phyloP scores from a whole-genome alignment of 768 basidiomycete genomes.

The Macrolepiota dolichaula region DNA sequence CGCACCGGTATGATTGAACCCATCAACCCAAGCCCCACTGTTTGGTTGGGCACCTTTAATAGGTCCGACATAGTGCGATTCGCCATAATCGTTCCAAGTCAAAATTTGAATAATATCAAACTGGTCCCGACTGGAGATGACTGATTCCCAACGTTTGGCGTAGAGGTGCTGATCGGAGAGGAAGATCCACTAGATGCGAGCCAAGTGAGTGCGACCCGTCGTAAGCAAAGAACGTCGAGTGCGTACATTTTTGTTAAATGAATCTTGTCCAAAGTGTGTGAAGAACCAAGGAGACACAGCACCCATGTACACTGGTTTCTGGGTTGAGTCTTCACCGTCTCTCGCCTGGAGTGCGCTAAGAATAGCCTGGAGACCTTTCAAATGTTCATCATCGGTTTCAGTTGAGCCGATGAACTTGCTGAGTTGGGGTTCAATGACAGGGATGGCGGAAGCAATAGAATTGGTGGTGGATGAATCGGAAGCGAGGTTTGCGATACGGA shows the following conservation, averaged over 20 bases:
- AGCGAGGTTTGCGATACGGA: constrained; percentile 10
- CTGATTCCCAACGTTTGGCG: constrained; percentile 62
- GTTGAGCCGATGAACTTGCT: constrained; percentile 43
- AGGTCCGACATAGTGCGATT: constrained; percentile 79
- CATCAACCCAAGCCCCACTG: constrained; percentile 71
- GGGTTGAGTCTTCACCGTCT: constrained; percentile 23
- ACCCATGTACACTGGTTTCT: constrained; percentile 38
- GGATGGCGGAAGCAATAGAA: constrained; percentile 16
- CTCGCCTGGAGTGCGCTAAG: constrained; percentile 20
- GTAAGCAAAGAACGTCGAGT: background rate
- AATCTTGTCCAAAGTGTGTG: constrained; percentile 65
- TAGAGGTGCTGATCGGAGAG: constrained; percentile 67
- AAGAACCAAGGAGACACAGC: constrained; percentile 78
- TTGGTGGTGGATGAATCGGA: constrained; percentile 13
- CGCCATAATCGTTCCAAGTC: constrained; percentile 76
- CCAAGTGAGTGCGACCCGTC: background rate
- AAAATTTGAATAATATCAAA: constrained; percentile 60
- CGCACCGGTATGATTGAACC: constrained; percentile 52
- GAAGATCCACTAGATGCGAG: constrained; percentile 51
- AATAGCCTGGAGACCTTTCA: constrained; percentile 37
- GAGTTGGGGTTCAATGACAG: constrained; percentile 24
- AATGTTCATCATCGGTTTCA: constrained; percentile 52
- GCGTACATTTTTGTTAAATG: constrained; percentile 72
- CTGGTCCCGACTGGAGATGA: constrained; percentile 52
- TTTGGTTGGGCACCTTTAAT: constrained; percentile 70